Conservation (phyloP, 73 alveolate genomes). For the Tetrahymena thermophila region DNA sequence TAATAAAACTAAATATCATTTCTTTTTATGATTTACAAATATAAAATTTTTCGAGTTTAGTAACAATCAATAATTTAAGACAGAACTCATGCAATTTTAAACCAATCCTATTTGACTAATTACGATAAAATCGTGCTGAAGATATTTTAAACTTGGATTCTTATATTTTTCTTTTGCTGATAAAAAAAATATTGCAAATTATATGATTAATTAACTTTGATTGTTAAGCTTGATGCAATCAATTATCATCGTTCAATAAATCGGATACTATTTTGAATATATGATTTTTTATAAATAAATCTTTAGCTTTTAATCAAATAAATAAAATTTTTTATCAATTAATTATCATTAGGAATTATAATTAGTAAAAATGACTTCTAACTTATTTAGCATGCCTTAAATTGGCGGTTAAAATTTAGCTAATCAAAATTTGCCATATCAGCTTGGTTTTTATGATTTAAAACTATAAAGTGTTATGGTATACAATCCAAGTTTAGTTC, state of each 20-base stretch:
- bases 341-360: not conserved
- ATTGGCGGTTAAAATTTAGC: not conserved
- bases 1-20: too few relatives aligned
- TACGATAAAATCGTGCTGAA: not conserved
- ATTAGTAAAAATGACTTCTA: not conserved
- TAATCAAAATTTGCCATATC: not conserved
- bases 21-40: too few relatives aligned
- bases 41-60: too few relatives aligned
- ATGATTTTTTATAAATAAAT: not conserved
- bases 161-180: not conserved
- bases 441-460: not conserved
- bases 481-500: not conserved
- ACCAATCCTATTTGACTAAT: not conserved
- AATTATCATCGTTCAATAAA: too few relatives aligned
- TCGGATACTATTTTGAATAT: not conserved
- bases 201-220: too few relatives aligned
- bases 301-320: not conserved
- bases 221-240: not conserved
- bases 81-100: not conserved
- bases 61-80: too few relatives aligned
- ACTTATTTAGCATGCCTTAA: not conserved
- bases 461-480: not conserved
- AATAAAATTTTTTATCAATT: not conserved
- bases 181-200: too few relatives aligned
- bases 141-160: not conserved